Evolutionary conservation across 2,329 filamentous ascomycete genomes (phyloP).

Genomic region (Coleophoma cylindrospora): DNA sequence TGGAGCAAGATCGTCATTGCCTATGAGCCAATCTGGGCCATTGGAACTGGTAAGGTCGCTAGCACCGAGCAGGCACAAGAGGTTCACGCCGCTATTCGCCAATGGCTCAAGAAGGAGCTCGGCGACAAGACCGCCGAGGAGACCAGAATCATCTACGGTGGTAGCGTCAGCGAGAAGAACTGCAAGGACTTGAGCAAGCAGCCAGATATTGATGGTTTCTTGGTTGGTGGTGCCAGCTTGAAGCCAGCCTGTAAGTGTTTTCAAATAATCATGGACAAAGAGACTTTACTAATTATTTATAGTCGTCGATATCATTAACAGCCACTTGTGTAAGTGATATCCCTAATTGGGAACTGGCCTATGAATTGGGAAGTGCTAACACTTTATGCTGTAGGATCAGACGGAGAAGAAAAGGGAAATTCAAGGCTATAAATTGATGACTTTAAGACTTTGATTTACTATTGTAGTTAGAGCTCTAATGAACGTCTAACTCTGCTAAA

Average conservation of each 20-base stretch:
- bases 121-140: slow-evolving; percentile 70
- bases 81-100: slow-evolving; percentile 85
- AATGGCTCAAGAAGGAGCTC: slow-evolving; percentile 80
- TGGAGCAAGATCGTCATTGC: slow-evolving; percentile 95
- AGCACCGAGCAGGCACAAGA: slow-evolving; percentile 88
- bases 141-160: slow-evolving; percentile 94
- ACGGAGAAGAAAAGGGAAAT: slow-evolving; percentile 8
- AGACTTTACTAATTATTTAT: slow-evolving; percentile 5
- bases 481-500: background rate
- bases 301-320: slow-evolving; percentile 68
- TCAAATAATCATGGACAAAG: background rate
- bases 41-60: slow-evolving; percentile 90
- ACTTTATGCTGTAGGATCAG: slow-evolving; percentile 6
- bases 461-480: too few species aligned
- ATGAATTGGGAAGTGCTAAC: too few species aligned
- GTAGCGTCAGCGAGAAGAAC: slow-evolving; percentile 98
- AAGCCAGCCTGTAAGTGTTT: slow-evolving; percentile 81
- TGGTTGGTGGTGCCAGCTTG: slow-evolving; percentile 92
- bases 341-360: too few species aligned
- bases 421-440: slow-evolving; percentile 10
- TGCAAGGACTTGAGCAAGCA: slow-evolving; percentile 88
- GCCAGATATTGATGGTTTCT: slow-evolving; percentile 94
- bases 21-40: slow-evolving; percentile 98
- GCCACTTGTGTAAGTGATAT: slow-evolving; percentile 28
- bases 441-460: too few species aligned